Evolutionary conservation across 2,329 filamentous ascomycete species (phyloP).

Genomic region (Diaporthe sp.): DNA sequence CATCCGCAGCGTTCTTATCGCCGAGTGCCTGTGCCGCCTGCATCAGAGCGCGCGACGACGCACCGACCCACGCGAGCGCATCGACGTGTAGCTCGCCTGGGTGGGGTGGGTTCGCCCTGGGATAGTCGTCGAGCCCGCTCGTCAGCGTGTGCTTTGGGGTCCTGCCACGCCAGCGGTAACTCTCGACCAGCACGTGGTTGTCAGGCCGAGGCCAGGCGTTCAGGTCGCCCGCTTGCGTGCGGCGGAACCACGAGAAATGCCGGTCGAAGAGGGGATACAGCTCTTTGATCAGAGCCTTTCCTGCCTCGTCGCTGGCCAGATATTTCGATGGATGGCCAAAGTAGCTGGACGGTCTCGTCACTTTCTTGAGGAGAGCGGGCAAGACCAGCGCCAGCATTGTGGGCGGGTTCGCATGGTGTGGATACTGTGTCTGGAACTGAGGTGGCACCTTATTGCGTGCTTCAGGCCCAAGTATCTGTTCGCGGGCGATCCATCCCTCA

Average conservation of each 20-base stretch:
- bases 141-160: conserved; percentile 87
- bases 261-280: conserved; percentile 88
- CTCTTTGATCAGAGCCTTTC: conserved; percentile 76
- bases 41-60: conserved; percentile 85
- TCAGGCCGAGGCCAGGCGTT: conserved; percentile 57
- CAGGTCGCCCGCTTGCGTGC: conserved; percentile 86
- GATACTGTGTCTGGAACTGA: conserved; percentile 92
- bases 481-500: conserved; percentile 93
- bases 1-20: conserved; percentile 81
- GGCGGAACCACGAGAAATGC: conserved; percentile 92
- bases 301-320: conserved; percentile 60
- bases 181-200: conserved; percentile 73
- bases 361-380: conserved; percentile 83
- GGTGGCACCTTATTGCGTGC: conserved; percentile 89
- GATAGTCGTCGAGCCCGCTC: conserved; percentile 93
- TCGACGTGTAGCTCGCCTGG: conserved; percentile 93
- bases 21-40: conserved; percentile 81
- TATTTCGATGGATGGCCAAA: conserved; percentile 66
- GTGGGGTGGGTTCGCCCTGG: conserved; percentile 90
- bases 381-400: conserved; percentile 86
- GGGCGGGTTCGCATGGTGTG: conserved; percentile 93
- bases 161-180: conserved; percentile 90
- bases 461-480: conserved; percentile 90
- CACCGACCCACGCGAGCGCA: conserved; percentile 91
- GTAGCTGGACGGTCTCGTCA: conserved; percentile 71